A percentile compares a stretch with the other conserved stretches of the same genome.
Conservation (phyloP, 306 rosid species). For the Vigna nakashimae region DNA sequence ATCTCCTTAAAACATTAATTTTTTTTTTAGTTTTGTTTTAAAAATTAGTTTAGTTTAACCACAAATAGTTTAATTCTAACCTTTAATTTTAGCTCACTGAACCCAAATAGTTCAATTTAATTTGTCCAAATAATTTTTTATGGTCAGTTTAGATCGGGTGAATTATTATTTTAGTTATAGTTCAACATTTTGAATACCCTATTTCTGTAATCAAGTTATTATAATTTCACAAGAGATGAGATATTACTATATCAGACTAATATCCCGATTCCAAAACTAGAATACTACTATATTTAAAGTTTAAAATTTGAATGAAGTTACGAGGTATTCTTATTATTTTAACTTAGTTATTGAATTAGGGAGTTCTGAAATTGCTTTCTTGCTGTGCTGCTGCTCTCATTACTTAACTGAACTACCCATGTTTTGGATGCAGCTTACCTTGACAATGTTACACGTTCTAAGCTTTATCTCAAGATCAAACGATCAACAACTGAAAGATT, state of each 20-base stretch:
- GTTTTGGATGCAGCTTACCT: constrained; percentile 69
- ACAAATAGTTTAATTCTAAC: no score
- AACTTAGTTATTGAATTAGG: constrained; percentile 24
- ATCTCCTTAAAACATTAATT: no score
- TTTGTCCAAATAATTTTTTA: no score
- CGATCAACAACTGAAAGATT: constrained; percentile 70
- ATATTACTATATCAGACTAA: constrained; percentile 7
- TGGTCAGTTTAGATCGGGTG: no score
- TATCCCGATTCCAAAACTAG: constrained; percentile 12
- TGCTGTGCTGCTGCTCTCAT: constrained; percentile 22
- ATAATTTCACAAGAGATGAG: no score
- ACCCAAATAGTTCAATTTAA: no score
- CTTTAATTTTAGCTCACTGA: no score
- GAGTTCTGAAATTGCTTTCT: constrained; percentile 27
- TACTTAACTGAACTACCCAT: constrained; percentile 29
- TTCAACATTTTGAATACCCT: no score
- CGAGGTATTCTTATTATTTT: background rate
- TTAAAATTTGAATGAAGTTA: constrained; percentile 14
- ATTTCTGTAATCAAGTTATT: no score
- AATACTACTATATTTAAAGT: constrained; percentile 26
- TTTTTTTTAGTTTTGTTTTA: no score
- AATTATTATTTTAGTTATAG: no score
- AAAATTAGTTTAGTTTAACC: no score
- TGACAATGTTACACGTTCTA: constrained; percentile 86
- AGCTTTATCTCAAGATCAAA: constrained; percentile 65